These are phyloP conservation scores for Penicillium sp. DNA, from an alignment of 2,329 filamentous ascomycete genomes.

Conservation along the genomic window DNA sequence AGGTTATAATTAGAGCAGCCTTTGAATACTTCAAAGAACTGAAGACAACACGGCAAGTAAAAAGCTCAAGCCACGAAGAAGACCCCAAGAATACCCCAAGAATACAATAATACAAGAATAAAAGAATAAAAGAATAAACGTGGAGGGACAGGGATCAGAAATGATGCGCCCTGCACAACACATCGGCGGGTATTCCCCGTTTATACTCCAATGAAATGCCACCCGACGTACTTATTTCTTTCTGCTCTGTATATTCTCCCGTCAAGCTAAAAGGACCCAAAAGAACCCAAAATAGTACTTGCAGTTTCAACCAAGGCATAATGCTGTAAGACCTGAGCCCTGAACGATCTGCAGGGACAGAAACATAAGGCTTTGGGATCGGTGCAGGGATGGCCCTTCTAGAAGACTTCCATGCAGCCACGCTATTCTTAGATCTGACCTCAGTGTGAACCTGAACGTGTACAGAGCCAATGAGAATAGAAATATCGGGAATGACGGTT, in stretches of 20 bases:
- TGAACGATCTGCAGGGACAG: too few species aligned
- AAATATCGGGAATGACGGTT: background rate
- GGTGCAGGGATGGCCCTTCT: too few species aligned
- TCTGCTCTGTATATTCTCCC: background rate
- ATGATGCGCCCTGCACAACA: background rate
- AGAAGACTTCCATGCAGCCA: background rate
- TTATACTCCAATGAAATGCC: too few species aligned
- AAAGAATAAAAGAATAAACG: too few species aligned
- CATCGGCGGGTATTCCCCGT: background rate
- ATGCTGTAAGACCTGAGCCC: too few species aligned
- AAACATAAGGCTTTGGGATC: too few species aligned
- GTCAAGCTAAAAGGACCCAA: too few species aligned
- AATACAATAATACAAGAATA: too few species aligned
- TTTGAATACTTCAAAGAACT: background rate
- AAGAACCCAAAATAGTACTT: too few species aligned
- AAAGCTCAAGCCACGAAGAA: background rate
- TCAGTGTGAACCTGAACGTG: background rate
- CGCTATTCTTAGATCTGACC: constrained; percentile 18
- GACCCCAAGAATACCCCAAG: background rate
- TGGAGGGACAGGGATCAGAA: background rate
- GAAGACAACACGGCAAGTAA: background rate
- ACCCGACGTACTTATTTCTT: too few species aligned
- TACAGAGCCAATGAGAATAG: background rate
- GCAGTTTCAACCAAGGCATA: too few species aligned
- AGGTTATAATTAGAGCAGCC: too few species aligned